Conservation (phyloP, 495 filamentous ascomycete species). For the Echria macrotheca region DNA sequence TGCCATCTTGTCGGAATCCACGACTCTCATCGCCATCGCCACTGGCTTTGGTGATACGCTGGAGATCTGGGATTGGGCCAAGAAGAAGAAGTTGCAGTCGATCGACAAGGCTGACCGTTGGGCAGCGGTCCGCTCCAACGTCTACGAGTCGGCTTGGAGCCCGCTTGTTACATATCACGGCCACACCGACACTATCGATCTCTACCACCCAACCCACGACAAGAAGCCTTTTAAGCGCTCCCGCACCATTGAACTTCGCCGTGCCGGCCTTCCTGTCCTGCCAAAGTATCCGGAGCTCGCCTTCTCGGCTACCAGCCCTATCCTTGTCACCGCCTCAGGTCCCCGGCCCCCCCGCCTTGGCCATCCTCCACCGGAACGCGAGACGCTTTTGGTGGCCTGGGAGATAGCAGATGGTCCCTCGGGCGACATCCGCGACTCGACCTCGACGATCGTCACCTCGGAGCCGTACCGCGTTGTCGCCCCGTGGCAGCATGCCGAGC, state of each 20-base stretch:
- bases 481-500: constrained; percentile 32
- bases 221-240: constrained; percentile 64
- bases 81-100: constrained; percentile 30
- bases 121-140: constrained; percentile 29
- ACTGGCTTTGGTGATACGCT: constrained; percentile 30
- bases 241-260: constrained; percentile 60
- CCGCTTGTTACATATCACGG: constrained; percentile 28
- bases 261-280: constrained; percentile 26
- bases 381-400: constrained; percentile 32
- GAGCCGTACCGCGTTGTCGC: constrained; percentile 28
- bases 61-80: constrained; percentile 35
- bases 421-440: constrained; percentile 3
- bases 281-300: constrained; percentile 35
- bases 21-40: constrained; percentile 29
- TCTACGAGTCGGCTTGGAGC: constrained; percentile 26
- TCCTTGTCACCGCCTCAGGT: constrained; percentile 31
- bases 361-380: constrained; percentile 29
- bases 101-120: constrained; percentile 32
- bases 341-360: constrained; percentile 28
- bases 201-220: constrained; percentile 64
- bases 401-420: constrained; percentile 19
- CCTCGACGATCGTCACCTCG: constrained; percentile 11
- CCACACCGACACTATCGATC: constrained; percentile 38
- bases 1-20: constrained; percentile 31
- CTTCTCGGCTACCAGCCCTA: constrained; percentile 29